Conservation (phyloP, 164 flowering plant species). For the Piper betle region DNA sequence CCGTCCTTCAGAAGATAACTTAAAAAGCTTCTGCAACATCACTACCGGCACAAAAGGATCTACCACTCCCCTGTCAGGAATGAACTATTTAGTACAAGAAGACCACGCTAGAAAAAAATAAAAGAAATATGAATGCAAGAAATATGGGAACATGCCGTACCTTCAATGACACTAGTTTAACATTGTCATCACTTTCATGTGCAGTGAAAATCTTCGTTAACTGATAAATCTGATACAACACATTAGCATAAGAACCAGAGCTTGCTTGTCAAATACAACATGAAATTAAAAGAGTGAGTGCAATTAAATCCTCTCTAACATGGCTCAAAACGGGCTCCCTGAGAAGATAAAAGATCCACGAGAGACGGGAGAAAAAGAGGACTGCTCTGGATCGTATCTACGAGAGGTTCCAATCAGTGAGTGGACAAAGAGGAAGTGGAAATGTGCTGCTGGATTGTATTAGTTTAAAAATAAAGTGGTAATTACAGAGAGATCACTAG, state of each 20-base stretch:
- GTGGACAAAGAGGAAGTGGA: no score
- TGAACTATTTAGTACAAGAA: background rate
- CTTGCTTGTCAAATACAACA: background rate
- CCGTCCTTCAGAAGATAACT: slow-evolving; percentile 18
- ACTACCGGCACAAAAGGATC: slow-evolving; percentile 27
- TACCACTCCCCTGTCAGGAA: slow-evolving; percentile 43
- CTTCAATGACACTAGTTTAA: slow-evolving; percentile 30
- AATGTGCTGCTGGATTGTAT: no score
- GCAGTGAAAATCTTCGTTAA: slow-evolving; percentile 44
- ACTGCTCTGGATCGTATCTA: no score
- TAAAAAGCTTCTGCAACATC: slow-evolving; percentile 9
- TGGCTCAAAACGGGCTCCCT: background rate
- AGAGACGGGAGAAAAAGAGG: no score
- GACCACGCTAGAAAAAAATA: background rate
- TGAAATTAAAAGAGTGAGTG: no score
- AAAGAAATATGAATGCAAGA: background rate
- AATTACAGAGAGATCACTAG: no score
- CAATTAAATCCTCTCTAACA: no score
- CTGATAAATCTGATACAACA: background rate
- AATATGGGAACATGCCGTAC: slow-evolving; percentile 18
- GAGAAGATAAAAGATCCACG: background rate
- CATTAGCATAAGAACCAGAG: background rate
- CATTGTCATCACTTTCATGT: slow-evolving; percentile 5
- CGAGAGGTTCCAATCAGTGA: no score
- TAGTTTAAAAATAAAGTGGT: no score